Evolutionary conservation across 176 grass and related monocot genomes (phyloP), one percentile per base, ranked within the genome.

Genomic region (Carex littledalei): DNA sequence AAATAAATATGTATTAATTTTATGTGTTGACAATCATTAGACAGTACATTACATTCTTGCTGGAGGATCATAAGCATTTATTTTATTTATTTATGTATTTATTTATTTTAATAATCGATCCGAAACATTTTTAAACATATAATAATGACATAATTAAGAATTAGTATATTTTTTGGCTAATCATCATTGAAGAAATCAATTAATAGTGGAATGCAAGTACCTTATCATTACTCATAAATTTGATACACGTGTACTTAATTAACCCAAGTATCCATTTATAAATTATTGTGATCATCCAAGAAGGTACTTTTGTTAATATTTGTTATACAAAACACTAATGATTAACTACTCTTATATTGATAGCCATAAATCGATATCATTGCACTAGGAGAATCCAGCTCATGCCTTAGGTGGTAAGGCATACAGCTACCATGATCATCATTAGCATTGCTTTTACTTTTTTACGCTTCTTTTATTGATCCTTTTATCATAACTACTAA

Each of bases 381-480:
- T 83, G 62, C 21, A 26, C n/a, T 83, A 49, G 37, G 43, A 67
- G 60, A 53, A 83, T 83, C 80, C 80, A 83, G 80, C 80, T 83
- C 80, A 83, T 83, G 12, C 39, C 80, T 83, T 83, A 50, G 63
- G 63, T 83, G 47, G 45, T 83, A 83, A 83, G 80, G 62, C 61
- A 82, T 21, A 63, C 71, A 75, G 71, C 71, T 77, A 49, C 73
- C 49, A 20, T 55, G 22, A 77, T 55, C 49, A 77, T 55, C 73
- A 75, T 75, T 75, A 77, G 37, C 73, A 53, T 55, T 55, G 43
- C 71, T 77, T 77, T 77, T 54, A 76, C 56, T 55, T 6, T 77
- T 77, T 77, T 77, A 77, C 73, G 21, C 24, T 77, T 77, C 73
- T 55, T 75, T 77, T 55, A 31, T 55, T 52, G 10, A 31, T 55